Percentiles rank a stretch among this genome's conserved stretches.
phyloP scores from a whole-genome alignment of 2,329 filamentous ascomycete species.

The Chalaropsis ovoidea region DNA sequence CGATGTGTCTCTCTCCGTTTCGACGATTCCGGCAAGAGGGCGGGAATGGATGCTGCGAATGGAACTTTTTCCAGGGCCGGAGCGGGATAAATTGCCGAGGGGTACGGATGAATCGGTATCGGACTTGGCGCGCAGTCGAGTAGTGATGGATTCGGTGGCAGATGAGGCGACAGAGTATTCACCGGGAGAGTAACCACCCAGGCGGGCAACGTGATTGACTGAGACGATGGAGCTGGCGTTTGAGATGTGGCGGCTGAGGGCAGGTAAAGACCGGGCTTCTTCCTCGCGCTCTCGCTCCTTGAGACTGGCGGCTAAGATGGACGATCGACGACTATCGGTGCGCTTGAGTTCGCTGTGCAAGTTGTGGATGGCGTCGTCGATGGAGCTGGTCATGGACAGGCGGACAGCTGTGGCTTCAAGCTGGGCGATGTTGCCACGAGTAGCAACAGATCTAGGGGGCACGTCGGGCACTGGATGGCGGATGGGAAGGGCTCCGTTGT shows the following conservation, averaged over 20 bases:
- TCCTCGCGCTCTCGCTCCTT: conserved; percentile 27
- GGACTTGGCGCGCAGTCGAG: conserved; percentile 40
- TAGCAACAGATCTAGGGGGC: conserved; percentile 51
- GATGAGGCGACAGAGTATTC: conserved; percentile 54
- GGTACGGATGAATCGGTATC: conserved; percentile 33
- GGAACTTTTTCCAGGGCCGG: conserved; percentile 47
- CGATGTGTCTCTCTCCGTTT: conserved; percentile 40
- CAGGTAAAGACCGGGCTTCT: conserved; percentile 26
- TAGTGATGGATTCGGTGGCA: conserved; percentile 51
- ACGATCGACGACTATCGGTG: conserved; percentile 56
- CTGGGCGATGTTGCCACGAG: conserved; percentile 57
- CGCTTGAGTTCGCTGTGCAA: conserved; percentile 62
- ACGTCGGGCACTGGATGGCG: conserved; percentile 54
- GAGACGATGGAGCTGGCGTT: conserved; percentile 55
- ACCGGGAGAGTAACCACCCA: conserved; percentile 57
- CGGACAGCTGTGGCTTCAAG: conserved; percentile 67
- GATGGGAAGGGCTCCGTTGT: conserved; percentile 37
- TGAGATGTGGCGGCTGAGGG: conserved; percentile 39
- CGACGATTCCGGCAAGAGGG: conserved; percentile 47
- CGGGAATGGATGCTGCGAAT: conserved; percentile 42
- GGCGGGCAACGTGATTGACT: conserved; percentile 54
- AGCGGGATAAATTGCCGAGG: conserved; percentile 37
- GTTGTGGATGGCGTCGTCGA: conserved; percentile 66
- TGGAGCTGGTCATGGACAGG: conserved; percentile 62
- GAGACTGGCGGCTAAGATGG: conserved; percentile 45